These are phyloP conservation scores for Plasmodium adleri DNA, from an alignment of 169 alveolate genomes.

Conservation along the genomic window DNA sequence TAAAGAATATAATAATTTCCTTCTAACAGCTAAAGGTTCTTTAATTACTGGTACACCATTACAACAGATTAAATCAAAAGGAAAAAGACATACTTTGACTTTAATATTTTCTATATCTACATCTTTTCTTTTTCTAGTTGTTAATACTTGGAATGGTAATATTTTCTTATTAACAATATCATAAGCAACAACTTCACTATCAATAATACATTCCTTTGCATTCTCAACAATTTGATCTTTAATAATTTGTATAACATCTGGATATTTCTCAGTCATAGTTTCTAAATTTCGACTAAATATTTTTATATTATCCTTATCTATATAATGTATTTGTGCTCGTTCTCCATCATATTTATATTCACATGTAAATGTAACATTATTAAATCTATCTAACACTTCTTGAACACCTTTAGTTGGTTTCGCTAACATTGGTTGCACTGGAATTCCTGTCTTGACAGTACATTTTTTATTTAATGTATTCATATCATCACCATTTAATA, in stretches of 20 bases:
- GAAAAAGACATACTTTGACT: constrained; percentile 93
- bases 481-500: constrained; percentile 88
- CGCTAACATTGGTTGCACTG: constrained; percentile 99
- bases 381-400: constrained; percentile 91
- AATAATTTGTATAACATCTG: constrained; percentile 85
- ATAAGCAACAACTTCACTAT: constrained; percentile 98
- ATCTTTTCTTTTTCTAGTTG: constrained; percentile 95
- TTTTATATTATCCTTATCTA: constrained; percentile 83
- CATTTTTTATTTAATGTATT: constrained; percentile 89
- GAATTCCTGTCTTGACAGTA: constrained; percentile 96
- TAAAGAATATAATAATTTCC: constrained; percentile 76
- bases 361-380: constrained; percentile 95
- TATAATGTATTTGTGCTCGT: constrained; percentile 96
- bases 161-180: constrained; percentile 92
- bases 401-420: constrained; percentile 94
- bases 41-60: constrained; percentile 89
- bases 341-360: constrained; percentile 99
- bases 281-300: constrained; percentile 95
- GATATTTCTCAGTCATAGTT: constrained; percentile 86
- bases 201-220: constrained; percentile 92
- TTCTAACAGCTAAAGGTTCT: constrained; percentile 81
- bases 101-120: constrained; percentile 92
- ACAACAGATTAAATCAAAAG: constrained; percentile 94
- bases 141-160: constrained; percentile 95
- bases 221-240: constrained; percentile 77